Evolutionary conservation across 2,329 filamentous ascomycete genomes (phyloP).

Genomic region (Aspergillus oerlinghausenensis): DNA sequence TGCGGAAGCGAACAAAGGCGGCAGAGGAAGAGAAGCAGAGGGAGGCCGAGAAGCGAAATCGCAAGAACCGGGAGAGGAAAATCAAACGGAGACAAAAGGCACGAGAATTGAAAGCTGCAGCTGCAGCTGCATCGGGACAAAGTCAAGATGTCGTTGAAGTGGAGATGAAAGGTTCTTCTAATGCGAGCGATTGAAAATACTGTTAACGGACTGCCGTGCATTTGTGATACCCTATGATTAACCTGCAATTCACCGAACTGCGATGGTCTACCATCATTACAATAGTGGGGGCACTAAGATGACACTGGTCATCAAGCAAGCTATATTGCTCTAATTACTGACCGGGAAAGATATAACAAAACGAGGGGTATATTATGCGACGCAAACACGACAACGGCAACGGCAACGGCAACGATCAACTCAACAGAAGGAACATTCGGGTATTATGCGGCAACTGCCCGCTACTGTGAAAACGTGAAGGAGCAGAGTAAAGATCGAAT

Average conservation of each 20-base stretch:
- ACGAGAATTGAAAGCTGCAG: conserved; percentile 31
- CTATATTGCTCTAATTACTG: background rate
- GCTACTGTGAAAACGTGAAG: conserved; percentile 3
- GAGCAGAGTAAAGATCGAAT: background rate
- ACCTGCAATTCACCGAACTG: conserved; percentile 6
- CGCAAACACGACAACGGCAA: conserved; percentile 3
- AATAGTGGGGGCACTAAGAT: background rate
- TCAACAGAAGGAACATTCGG: background rate
- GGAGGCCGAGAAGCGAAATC: conserved; percentile 36
- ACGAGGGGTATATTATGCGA: conserved; percentile 1
- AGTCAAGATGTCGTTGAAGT: conserved; percentile 13
- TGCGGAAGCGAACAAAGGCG: conserved; percentile 31
- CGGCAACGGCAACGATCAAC: background rate
- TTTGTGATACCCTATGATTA: too few relatives aligned
- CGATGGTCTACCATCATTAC: background rate
- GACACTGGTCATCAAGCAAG: background rate
- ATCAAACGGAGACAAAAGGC: conserved; percentile 36
- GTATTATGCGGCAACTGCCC: conserved; percentile 1
- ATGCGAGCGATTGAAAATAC: conserved; percentile 7
- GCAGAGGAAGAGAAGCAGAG: conserved; percentile 29
- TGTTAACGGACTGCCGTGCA: background rate
- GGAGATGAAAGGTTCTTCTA: conserved; percentile 14
- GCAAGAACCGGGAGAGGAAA: conserved; percentile 37
- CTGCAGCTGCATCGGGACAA: conserved; percentile 15
- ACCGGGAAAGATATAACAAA: conserved; percentile 14